Percentiles rank a stretch among this genome's conserved stretches.
phyloP scores from a whole-genome alignment of 2,329 filamentous ascomycete species.

The Trichoderma koningii region DNA sequence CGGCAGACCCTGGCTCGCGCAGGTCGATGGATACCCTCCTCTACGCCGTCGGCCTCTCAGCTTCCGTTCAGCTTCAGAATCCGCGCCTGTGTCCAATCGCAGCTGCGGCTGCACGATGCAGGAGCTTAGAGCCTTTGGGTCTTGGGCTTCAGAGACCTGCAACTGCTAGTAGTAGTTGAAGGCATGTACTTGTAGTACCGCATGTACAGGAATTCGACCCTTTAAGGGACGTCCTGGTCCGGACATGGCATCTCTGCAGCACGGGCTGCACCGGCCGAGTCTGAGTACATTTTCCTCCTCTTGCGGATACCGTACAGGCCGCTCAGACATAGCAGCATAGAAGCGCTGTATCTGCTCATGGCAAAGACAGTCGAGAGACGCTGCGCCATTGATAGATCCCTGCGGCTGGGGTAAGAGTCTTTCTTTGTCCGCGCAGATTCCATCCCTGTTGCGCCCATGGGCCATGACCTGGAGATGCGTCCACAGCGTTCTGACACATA shows the following conservation, averaged over 20 bases:
- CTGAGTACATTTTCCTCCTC: constrained; percentile 19
- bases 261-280: constrained; percentile 8
- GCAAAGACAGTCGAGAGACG: not conserved
- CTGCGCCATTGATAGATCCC: constrained; percentile 13
- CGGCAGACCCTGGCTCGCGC: constrained; percentile 16
- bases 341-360: constrained; percentile 2
- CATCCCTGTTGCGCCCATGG: constrained; percentile 18
- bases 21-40: constrained; percentile 24
- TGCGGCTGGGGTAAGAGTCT: constrained; percentile 6
- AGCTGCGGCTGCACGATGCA: constrained; percentile 21
- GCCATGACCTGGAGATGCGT: constrained; percentile 17
- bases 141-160: constrained; percentile 19
- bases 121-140: constrained; percentile 23
- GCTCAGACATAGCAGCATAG: not conserved
- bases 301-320: constrained; percentile 2
- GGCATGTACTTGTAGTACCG: not conserved
- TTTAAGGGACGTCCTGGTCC: not conserved
- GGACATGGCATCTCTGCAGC: constrained; percentile 13
- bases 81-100: constrained; percentile 14
- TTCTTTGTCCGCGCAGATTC: not conserved
- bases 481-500: constrained; percentile 26
- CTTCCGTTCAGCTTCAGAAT: constrained; percentile 10
- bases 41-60: constrained; percentile 5
- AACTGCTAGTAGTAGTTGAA: constrained; percentile 9
- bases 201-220: not conserved